Base-by-base conservation (phyloP, 495 filamentous ascomycete genomes). In the Pyronema domesticum region DNA sequence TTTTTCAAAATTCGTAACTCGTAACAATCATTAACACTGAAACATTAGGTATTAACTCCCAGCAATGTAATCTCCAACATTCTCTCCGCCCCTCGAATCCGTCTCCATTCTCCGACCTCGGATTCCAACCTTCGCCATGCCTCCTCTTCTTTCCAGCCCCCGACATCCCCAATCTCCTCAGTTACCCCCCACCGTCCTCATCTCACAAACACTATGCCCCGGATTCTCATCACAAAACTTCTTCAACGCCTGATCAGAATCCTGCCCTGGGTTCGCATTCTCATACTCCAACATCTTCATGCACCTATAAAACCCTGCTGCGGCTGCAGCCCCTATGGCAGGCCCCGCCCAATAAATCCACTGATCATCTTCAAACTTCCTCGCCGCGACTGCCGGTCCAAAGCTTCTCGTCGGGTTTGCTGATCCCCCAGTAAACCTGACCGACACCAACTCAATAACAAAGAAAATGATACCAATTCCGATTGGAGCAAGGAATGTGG, bases 291-390 rank as follows among this genome's bases (percentile, higher is more conserved):
- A 71, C 2, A 71, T 60, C 59, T 83, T 79, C 53, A 86, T 73
- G 51, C 85, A 63, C 37, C 71, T 71, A 62, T 83, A 89, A 61
- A 89, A 81, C 4, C 71, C 77, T 0, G 73, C 77, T 0, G 85
- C 84, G 1, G 88, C 65, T 3, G 85, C 60, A 0, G 80, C 73
- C 0, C 85, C 83, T 6, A 85, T 67, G 9, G 74, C 59, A 2
- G 83, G 83, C 3, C 85, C 85, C 34, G 86, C 68, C 74, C 73
- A 80, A 64, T 82, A 81, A 44, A 82, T 83, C 81, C 80, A 85
- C 58, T 83, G 80, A 66, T 82, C 74, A 30, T 68, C 57, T 0
- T 77, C 72, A 65, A 94, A 94, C 14, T 58, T 68, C 34, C 67
- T 66, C 44, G 74, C 78, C 49, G 85, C 77, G 5, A 82, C 78